Conservation (phyloP, 441 rosid genomes). For the Bocquillonia castaneifolia region DNA sequence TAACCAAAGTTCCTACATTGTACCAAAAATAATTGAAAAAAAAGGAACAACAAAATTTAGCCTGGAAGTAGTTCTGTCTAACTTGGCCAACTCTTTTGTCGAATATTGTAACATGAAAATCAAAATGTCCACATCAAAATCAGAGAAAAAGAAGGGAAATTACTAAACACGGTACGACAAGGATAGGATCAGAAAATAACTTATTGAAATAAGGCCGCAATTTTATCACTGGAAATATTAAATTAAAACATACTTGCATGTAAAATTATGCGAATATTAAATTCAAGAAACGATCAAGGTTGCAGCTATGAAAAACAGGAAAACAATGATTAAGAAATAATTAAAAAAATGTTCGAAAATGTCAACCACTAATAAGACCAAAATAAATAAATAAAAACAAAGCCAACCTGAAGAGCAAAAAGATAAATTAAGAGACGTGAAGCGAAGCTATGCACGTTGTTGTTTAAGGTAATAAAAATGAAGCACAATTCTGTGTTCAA, state of each 20-base stretch:
- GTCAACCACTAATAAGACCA: not conserved
- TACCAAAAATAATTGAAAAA: not conserved
- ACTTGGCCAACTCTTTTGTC: too few species aligned
- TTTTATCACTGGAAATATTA: not conserved
- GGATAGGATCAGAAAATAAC: not conserved
- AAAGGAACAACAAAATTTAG: not conserved
- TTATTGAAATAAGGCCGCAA: not conserved
- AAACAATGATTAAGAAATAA: not conserved
- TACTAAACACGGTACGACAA: not conserved
- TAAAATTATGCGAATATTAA: too few species aligned
- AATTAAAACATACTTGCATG: not conserved
- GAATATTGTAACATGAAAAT: not conserved
- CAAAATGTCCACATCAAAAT: not conserved
- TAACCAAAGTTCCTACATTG: not conserved
- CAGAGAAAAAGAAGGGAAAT: not conserved
- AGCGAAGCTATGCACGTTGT: constrained; percentile 14
- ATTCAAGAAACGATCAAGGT: not conserved
- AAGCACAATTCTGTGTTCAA: not conserved
- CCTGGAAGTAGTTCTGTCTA: not conserved
- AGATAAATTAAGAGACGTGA: not conserved
- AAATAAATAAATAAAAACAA: not conserved
- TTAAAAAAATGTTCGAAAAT: not conserved
- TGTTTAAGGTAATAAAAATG: not conserved
- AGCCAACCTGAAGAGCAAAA: not conserved
- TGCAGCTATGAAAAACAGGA: not conserved